These are phyloP conservation scores for Saccharum spontaneum DNA, from an alignment of 176 grass and related monocot genomes.

Conservation along the genomic window DNA sequence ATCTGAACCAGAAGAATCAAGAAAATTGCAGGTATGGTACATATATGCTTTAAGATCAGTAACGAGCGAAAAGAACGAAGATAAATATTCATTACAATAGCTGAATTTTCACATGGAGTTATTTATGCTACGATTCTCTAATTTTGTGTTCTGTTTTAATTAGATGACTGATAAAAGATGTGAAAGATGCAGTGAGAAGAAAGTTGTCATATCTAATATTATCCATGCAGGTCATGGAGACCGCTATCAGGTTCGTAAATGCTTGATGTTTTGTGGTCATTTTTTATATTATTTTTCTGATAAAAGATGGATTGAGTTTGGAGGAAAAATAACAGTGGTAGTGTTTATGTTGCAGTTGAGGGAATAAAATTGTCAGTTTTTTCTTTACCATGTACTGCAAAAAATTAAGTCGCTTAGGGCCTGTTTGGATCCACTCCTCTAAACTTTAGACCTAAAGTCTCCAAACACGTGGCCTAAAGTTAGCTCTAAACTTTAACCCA, in stretches of 20 bases:
- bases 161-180: constrained; percentile 96
- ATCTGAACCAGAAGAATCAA: constrained; percentile 86
- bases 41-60: constrained; percentile 20
- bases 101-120: neutral
- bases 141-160: constrained; percentile 31
- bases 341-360: constrained; percentile 21
- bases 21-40: constrained; percentile 62
- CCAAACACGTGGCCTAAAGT: too few species aligned
- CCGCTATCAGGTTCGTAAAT: constrained; percentile 77
- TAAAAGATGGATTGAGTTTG: neutral
- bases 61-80: constrained; percentile 1
- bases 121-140: constrained; percentile 13
- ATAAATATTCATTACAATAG: constrained; percentile 16
- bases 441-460: too few species aligned
- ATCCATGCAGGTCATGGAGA: constrained; percentile 87
- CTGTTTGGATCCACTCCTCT: too few species aligned
- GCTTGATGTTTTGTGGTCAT: neutral
- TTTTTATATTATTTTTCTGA: neutral
- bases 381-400: neutral
- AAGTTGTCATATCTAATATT: constrained; percentile 76
- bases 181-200: constrained; percentile 73
- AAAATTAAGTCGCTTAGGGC: neutral
- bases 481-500: too few species aligned
- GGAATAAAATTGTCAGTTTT: neutral
- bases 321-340: neutral